Conservation (phyloP, 352 stramenopile genomes). For the Plasmopara viticola region DNA sequence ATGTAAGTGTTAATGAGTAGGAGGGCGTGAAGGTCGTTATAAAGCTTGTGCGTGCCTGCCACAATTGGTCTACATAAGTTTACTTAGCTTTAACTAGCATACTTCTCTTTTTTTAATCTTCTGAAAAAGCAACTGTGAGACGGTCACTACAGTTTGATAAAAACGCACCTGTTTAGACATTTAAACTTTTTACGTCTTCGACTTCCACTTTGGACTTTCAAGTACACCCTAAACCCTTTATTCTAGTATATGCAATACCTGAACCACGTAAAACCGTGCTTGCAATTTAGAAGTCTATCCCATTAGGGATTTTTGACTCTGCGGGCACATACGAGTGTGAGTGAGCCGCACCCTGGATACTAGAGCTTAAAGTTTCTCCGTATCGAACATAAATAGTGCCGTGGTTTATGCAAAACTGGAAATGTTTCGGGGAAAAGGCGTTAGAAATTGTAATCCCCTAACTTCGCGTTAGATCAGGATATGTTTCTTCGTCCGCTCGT, state of each 20-base stretch:
- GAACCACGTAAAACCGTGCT: no score
- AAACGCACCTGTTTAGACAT: no score
- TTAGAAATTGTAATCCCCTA: neutral
- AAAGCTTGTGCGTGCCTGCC: neutral
- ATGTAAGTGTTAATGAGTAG: conserved; percentile 1
- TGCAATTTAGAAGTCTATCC: neutral
- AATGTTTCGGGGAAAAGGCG: neutral
- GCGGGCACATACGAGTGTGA: neutral
- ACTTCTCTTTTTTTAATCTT: no score
- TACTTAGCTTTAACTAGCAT: no score
- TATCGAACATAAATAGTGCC: neutral
- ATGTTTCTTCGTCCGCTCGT: neutral
- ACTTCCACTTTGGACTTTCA: no score
- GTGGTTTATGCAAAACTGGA: neutral
- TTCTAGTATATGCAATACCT: no score
- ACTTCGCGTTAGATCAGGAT: no score
- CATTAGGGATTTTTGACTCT: neutral
- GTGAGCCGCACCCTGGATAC: neutral
- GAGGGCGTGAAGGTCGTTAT: conserved; percentile 1
- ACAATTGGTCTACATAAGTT: no score
- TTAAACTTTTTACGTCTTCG: no score
- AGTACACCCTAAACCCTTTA: no score
- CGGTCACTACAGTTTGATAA: no score
- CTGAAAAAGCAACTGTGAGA: no score
- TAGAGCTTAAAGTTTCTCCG: neutral